Base-by-base conservation (phyloP, 2,329 filamentous ascomycete genomes). In the Seiridium cupressi region DNA sequence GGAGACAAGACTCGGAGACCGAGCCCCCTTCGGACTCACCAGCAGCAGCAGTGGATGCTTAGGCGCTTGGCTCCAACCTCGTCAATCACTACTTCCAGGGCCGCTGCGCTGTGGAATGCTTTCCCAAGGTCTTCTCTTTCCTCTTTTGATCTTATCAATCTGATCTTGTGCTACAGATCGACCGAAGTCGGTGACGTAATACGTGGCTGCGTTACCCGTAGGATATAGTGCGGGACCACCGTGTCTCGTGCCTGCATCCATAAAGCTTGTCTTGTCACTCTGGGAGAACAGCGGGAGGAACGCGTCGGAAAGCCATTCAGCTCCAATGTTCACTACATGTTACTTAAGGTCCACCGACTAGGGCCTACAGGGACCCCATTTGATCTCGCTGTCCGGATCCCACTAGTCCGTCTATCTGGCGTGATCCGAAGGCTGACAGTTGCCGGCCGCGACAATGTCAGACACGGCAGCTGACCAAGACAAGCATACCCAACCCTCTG, bases 121-220 rank as follows among this genome's bases (percentile, higher is more conserved):
- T 10, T 13, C 31, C 31, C 34, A 34, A 13, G 35, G 35, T 35
- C 31, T 51, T n/a, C 31, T 34, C 44, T 55, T 55, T 46, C 44
- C 36, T 61, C 48, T 32, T 54, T 63, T 62, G 38, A 67, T 68
- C 64, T 66, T 65, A 67, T 69, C 65, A 64, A 66, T 69, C 62
- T 64, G 61, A 64, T 59, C 64, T 58, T 60, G 26, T 49, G 46
- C 44, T 11, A 46, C n/a, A 46, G 42, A 13, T 31, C 9, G 18
- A 56, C 54, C 54, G 54, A 56, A 56, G 54, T 56, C 54, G 55
- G 55, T 58, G 55, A 58, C 55, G 44, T 58, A 32, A 42, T 10
- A 48, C 34, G 31, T 42, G 32, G 44, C n/a, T 42, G 55, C 9
- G n/a, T 51, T 31, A 26, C 18, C 9, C 31, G 13, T 51, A 44